phyloP scores from a whole-genome alignment of 179 eudicot genomes.

The Actinidia polygama region DNA sequence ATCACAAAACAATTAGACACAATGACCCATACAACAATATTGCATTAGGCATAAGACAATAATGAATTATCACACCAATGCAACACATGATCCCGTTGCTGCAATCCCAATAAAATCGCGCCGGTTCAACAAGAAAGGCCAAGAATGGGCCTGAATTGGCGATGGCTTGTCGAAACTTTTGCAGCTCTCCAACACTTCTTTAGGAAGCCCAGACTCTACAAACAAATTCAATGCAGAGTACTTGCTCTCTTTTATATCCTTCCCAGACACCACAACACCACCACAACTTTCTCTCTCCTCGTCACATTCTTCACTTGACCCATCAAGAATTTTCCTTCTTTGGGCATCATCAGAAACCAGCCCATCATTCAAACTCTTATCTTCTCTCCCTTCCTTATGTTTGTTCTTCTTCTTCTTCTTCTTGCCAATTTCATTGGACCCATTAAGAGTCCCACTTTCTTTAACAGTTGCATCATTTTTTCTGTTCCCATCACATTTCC shows the following conservation, averaged over 20 bases:
- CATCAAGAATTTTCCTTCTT: conserved; percentile 10
- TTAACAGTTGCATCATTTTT: neutral
- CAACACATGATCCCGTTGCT: conserved; percentile 87
- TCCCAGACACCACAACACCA: conserved; percentile 80
- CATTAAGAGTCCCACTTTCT: conserved; percentile 22
- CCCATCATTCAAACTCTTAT: conserved; percentile 17
- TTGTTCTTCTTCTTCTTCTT: neutral
- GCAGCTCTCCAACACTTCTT: conserved; percentile 80
- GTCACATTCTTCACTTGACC: conserved; percentile 24
- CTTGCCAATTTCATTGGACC: conserved; percentile 23
- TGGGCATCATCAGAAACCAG: conserved; percentile 15
- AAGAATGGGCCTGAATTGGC: conserved; percentile 93
- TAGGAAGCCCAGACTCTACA: conserved; percentile 60
- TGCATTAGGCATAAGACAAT: neutral
- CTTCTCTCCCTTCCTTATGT: neutral
- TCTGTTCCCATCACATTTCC: conserved; percentile 7
- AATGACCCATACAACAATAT: neutral
- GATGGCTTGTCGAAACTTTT: conserved; percentile 78
- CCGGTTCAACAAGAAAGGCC: conserved; percentile 84
- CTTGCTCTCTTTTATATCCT: conserved; percentile 50
- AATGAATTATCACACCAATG: neutral
- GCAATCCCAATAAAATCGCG: conserved; percentile 97
- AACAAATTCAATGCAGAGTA: conserved; percentile 64
- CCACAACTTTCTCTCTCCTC: conserved; percentile 43
- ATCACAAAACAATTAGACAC: conserved; percentile 11